Base-by-base conservation (phyloP, 345 rosid species). In the Carallia pectinifolia region DNA sequence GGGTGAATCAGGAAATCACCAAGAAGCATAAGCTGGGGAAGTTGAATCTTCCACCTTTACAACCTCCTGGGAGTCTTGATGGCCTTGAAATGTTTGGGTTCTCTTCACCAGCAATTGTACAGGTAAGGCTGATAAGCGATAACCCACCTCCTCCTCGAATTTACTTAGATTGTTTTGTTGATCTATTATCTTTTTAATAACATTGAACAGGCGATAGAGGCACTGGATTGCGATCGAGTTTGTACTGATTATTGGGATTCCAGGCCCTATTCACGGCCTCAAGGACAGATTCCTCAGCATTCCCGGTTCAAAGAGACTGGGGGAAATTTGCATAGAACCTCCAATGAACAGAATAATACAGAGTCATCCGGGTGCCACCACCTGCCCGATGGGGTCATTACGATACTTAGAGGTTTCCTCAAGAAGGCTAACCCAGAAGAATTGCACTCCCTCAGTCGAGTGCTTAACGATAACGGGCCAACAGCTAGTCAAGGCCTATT, bases 61-160 rank as follows among this genome's bases (percentile, higher is more conserved):
- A 90, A 77, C 99, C 99, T 65, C 88, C 98, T 44, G 97, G 97
- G 37, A 96, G 97, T 77, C 98, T 92, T 9, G 99, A 96, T 71
- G 99, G 99, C 67, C 84, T 87, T 66, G 98, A 92, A 82, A 87
- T 96, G 97, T 96, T 90, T 66, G 99, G 98, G 64, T 96, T 90
- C 76, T 83, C 94, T 53, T 90, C 99, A 55, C 98, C 98, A 33
- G 87, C 91, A 71, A 87, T 96, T 52, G 88, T 96, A 62, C 98
- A 92, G 97, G 99, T 96, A 85, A 69, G 44, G 29, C 31, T 2
- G 6, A 30, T 27, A 1, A 9, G 16, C 4, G 6, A 30, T 27
- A 1, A 9, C 50, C 50, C 13, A 10, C 48, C 48, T 40, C 15
- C 48, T 10, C 15, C 48, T 40, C 48, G 10, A 40, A 40, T 40